These are phyloP conservation scores for Chlamydomonas urium DNA, from an alignment of 139 green algal genomes.

Conservation along the genomic window DNA sequence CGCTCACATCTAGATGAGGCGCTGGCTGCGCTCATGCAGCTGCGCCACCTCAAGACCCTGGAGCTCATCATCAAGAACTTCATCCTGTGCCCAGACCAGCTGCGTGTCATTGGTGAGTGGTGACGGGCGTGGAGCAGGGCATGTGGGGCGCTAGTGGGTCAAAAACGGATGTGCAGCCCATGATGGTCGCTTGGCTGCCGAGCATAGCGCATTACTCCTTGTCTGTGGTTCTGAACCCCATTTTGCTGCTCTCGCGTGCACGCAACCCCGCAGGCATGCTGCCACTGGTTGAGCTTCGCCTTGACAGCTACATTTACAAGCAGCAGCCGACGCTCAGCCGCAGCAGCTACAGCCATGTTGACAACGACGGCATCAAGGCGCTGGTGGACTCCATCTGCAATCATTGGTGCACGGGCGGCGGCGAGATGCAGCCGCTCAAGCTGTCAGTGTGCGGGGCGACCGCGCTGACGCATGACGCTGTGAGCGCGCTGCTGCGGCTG, in stretches of 20 bases:
- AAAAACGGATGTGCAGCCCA: too few species aligned
- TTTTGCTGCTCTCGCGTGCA: neutral
- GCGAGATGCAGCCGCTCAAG: conserved; percentile 52
- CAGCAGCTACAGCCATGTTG: conserved; percentile 57
- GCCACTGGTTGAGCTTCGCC: conserved; percentile 47
- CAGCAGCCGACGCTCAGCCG: conserved; percentile 54
- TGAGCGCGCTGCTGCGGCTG: conserved; percentile 66
- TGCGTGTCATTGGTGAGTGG: conserved; percentile 24
- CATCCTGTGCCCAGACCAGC: conserved; percentile 45
- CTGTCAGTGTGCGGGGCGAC: conserved; percentile 66
- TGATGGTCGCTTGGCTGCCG: too few species aligned
- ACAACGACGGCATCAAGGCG: conserved; percentile 65
- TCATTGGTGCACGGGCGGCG: conserved; percentile 24
- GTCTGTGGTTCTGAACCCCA: neutral
- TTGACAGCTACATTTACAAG: conserved; percentile 63
- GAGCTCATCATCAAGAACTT: conserved; percentile 55
- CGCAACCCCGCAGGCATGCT: conserved; percentile 56
- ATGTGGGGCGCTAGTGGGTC: too few species aligned
- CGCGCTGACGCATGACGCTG: conserved; percentile 62
- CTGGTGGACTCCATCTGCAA: conserved; percentile 65
- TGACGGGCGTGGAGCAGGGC: too few species aligned
- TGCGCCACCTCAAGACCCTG: conserved; percentile 28
- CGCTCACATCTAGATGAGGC: conserved; percentile 41
- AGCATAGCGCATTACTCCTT: too few species aligned
- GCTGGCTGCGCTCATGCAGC: conserved; percentile 29